Conservation (phyloP, 805 yeast species). For the Debaryomyces maramus region DNA sequence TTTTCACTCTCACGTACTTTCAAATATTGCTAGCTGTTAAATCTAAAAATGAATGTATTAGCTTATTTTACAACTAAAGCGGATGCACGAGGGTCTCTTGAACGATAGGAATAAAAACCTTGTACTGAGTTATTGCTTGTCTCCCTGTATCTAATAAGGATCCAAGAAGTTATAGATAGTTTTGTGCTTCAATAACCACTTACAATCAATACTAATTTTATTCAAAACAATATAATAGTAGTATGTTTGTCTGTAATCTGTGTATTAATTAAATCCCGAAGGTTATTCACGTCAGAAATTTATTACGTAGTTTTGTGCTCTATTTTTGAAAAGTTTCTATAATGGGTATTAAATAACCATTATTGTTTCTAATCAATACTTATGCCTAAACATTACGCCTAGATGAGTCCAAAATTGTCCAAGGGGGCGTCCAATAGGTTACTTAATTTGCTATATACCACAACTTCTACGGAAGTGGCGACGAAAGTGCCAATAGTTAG, state of each 20-base stretch:
- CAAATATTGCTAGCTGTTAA: too few species aligned
- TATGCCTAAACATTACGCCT: neutral
- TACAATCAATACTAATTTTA: too few species aligned
- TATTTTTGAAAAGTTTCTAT: neutral
- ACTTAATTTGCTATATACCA: constrained; percentile 29
- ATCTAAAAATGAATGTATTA: too few species aligned
- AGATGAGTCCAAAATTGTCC: constrained; percentile 12
- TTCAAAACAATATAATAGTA: too few species aligned
- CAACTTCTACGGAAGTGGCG: constrained; percentile 28
- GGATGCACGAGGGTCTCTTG: constrained; percentile 1
- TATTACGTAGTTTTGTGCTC: constrained; percentile 4
- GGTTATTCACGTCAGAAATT: constrained; percentile 3
- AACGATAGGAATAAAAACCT: neutral
- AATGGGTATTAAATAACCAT: neutral
- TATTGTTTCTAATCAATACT: neutral
- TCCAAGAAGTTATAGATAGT: too few species aligned
- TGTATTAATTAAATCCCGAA: neutral
- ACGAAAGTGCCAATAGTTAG: constrained; percentile 28
- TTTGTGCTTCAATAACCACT: too few species aligned
- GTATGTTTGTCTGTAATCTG: constrained; percentile 6
- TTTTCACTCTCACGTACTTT: too few species aligned
- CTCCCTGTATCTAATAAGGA: too few species aligned
- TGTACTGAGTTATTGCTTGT: too few species aligned
- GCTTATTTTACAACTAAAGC: too few species aligned
- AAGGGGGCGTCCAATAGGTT: constrained; percentile 25